Evolutionary conservation across 2,329 filamentous ascomycete genomes (phyloP).

Genomic region (Incumbomyces delicatus): DNA sequence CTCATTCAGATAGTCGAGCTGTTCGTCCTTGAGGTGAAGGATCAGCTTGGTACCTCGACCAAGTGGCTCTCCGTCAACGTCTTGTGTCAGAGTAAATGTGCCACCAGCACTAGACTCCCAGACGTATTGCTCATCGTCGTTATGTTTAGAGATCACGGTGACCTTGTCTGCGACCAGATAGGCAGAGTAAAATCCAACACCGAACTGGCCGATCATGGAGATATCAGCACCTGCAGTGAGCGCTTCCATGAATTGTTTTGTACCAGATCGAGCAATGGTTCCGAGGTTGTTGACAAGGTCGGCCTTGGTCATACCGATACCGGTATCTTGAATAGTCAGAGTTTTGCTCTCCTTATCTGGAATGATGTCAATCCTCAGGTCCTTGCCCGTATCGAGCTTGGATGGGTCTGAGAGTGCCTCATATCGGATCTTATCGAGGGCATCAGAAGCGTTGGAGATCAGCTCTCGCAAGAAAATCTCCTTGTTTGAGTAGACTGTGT

Average conservation of each 20-base stretch:
- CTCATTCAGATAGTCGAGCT: slow-evolving; percentile 97
- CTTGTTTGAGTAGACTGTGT: slow-evolving; percentile 99
- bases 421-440: slow-evolving; percentile 99
- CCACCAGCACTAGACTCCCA: slow-evolving; percentile 98
- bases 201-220: slow-evolving; percentile 99
- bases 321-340: slow-evolving; percentile 89
- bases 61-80: slow-evolving; percentile 82
- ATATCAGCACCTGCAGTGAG: slow-evolving; percentile 96
- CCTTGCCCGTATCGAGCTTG: slow-evolving; percentile 96
- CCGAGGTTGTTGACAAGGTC: slow-evolving; percentile 99
- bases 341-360: slow-evolving; percentile 97
- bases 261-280: slow-evolving; percentile 97
- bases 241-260: slow-evolving; percentile 99
- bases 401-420: slow-evolving; percentile 92
- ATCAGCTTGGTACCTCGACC: slow-evolving; percentile 97
- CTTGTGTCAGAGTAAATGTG: slow-evolving; percentile 85
- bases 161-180: slow-evolving; percentile 98
- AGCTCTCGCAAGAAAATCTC: slow-evolving; percentile 99
- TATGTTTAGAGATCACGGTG: slow-evolving; percentile 94
- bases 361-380: slow-evolving; percentile 97
- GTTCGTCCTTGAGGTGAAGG: slow-evolving; percentile 98
- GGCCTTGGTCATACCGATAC: slow-evolving; percentile 99
- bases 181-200: slow-evolving; percentile 99
- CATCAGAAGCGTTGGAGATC: slow-evolving; percentile 97
- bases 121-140: slow-evolving; percentile 99